phyloP scores from a whole-genome alignment of 306 rosid genomes.

The Inga laurina region DNA sequence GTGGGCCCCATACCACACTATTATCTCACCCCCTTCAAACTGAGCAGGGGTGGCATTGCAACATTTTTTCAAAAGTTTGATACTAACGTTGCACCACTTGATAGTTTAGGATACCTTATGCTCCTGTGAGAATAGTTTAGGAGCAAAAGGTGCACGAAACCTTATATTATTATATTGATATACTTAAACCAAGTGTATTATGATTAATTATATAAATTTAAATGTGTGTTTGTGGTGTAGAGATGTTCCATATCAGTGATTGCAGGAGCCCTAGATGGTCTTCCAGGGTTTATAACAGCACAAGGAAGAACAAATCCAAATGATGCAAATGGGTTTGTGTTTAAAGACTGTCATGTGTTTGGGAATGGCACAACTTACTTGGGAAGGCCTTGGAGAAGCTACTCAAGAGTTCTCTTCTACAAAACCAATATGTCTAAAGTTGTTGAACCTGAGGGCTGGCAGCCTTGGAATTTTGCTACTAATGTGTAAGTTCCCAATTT shows the following conservation, averaged over 20 bases:
- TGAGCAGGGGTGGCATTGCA: no score
- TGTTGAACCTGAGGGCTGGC: conserved; percentile 65
- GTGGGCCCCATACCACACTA: not conserved
- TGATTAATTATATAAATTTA: not conserved
- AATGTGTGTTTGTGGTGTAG: conserved; percentile 30
- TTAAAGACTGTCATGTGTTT: conserved; percentile 47
- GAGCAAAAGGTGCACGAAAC: no score
- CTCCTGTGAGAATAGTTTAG: not conserved
- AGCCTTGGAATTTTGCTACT: conserved; percentile 43
- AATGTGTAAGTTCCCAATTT: conserved; percentile 43
- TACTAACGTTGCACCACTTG: not conserved
- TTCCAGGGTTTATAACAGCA: conserved; percentile 65
- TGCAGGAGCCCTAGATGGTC: conserved; percentile 43
- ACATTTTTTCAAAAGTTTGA: no score
- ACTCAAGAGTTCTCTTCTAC: conserved; percentile 72
- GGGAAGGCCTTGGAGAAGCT: conserved; percentile 86
- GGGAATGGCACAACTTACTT: conserved; percentile 63
- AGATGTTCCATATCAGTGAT: conserved; percentile 49
- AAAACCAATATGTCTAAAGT: conserved; percentile 43
- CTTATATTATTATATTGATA: no score
- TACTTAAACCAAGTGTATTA: no score
- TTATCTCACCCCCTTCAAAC: no score
- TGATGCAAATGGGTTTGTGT: conserved; percentile 71
- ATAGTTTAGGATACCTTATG: not conserved
- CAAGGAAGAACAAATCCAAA: conserved; percentile 58